Base-by-base conservation (phyloP, 176 grass and related monocot species). In the Aegilops sharonensis region DNA sequence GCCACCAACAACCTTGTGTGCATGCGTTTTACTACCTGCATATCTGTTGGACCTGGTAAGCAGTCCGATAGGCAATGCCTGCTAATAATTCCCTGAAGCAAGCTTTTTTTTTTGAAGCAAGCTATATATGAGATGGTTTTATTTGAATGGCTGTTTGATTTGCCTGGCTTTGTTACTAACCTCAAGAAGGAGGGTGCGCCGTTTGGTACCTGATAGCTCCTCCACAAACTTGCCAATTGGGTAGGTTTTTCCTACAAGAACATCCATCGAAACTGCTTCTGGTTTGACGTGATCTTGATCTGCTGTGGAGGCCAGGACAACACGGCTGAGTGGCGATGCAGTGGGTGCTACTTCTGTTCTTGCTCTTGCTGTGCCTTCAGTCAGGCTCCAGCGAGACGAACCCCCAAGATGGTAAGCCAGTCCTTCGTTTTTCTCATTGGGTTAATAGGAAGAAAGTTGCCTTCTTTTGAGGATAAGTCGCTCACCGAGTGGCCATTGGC, bases 391-490 rank as follows among this genome's bases (percentile, higher is more conserved):
- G 88, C 74, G 70, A 84, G 77, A 94, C 93, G 0, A 89, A 92
- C 78, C 39, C 82, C n/a, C 90, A 94, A 76, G 96, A 98, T 87
- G 91, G 96, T 98, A 89, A 95, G 84, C 29, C 83, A 32, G 70
- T 79, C n/a, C 18, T 80, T 79, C 30, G 4, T 72, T 29, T 39
- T 68, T 79, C 5, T 48, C 42, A 70, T 30, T 65, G 15, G 78
- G 39, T 79, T 70, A 37, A 37, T 30, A 45, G 35, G 62, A 82
- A 71, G 36, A 42, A 81, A 77, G 62, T 72, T 79, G 39, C 36
- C 35, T 13, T 32, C 11, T 52, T 59, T 75, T 35, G 5, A 69
- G 85, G 60, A 76, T 52, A 72, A 47, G 29, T 75, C 37, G 30
- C 30, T 67, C 35, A 24, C 29, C 2, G 24, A 65, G 24, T 72